Evolutionary conservation across 805 yeast species (phyloP).

Genomic region (Suhomyces vadensis): DNA sequence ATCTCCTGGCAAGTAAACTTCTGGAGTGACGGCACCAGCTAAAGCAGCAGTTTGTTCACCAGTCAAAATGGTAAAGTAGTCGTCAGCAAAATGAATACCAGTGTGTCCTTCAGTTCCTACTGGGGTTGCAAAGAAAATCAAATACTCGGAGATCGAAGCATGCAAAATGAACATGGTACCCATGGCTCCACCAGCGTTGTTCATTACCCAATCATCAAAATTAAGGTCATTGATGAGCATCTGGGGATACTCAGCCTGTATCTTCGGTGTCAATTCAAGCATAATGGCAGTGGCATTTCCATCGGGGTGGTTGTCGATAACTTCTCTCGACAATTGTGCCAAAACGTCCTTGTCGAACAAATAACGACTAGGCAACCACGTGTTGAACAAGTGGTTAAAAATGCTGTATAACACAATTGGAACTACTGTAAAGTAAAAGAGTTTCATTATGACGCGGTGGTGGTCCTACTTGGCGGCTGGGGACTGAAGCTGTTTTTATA

Average conservation of each 20-base stretch:
- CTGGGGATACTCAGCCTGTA: conserved; percentile 70
- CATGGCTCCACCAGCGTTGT: conserved; percentile 99
- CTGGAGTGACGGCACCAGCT: conserved; percentile 63
- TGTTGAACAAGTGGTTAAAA: conserved; percentile 45
- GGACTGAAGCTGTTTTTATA: too few species aligned
- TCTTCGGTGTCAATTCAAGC: conserved; percentile 55
- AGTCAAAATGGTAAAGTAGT: conserved; percentile 84
- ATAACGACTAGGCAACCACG: conserved; percentile 71
- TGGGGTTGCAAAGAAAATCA: conserved; percentile 91
- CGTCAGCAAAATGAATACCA: conserved; percentile 96
- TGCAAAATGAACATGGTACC: conserved; percentile 93
- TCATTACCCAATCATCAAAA: conserved; percentile 88
- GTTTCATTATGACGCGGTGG: conserved; percentile 23
- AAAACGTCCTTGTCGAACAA: conserved; percentile 68
- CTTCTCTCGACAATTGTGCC: conserved; percentile 57
- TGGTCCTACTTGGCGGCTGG: too few species aligned
- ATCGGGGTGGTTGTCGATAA: conserved; percentile 53
- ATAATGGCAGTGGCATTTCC: conserved; percentile 64
- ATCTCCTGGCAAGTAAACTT: conserved; percentile 83
- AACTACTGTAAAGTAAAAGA: conserved; percentile 22
- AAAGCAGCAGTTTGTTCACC: conserved; percentile 78
- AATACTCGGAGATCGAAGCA: conserved; percentile 90
- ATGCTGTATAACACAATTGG: conserved; percentile 31
- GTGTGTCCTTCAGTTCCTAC: conserved; percentile 95
- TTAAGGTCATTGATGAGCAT: conserved; percentile 64